Percentiles rank a stretch among this genome's conserved stretches.
Evolutionary conservation across 148 eudicot genomes (phyloP).

Genomic region (Amaranthus cruentus): DNA sequence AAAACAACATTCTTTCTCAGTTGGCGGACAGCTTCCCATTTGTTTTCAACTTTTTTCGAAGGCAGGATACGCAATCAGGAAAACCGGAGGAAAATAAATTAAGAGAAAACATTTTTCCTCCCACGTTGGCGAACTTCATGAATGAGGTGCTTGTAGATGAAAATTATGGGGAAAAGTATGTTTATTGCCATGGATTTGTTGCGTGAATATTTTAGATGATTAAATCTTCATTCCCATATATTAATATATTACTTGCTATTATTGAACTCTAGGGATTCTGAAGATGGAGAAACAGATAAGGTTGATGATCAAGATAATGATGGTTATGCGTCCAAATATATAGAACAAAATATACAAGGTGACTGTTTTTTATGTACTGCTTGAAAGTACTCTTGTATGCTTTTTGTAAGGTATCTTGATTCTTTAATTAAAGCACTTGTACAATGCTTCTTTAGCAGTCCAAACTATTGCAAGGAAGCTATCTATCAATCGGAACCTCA

Average conservation of each 20-base stretch:
- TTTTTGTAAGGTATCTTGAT: background rate
- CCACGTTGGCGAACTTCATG: constrained; percentile 23
- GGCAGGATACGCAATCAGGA: constrained; percentile 29
- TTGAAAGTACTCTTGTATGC: background rate
- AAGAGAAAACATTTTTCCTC: constrained; percentile 29
- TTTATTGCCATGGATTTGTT: constrained; percentile 30
- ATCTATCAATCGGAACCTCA: constrained; percentile 36
- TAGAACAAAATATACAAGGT: constrained; percentile 46
- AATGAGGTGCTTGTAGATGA: constrained; percentile 28
- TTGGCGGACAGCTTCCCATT: constrained; percentile 68
- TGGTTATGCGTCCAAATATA: constrained; percentile 25
- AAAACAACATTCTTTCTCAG: constrained; percentile 61
- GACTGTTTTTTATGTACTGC: background rate
- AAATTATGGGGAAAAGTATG: constrained; percentile 26
- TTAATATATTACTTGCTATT: background rate
- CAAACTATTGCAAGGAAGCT: constrained; percentile 43
- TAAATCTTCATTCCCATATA: background rate
- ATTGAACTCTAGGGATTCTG: constrained; percentile 28
- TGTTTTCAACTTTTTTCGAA: constrained; percentile 52
- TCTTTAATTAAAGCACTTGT: background rate
- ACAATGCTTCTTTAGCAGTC: constrained; percentile 28
- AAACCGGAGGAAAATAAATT: constrained; percentile 19
- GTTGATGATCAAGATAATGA: constrained; percentile 27
- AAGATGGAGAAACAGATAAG: constrained; percentile 29
- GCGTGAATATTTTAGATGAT: background rate